Evolutionary conservation across 23 red algal genomes (phyloP).

Genomic region (Gracilaria domingensis): DNA sequence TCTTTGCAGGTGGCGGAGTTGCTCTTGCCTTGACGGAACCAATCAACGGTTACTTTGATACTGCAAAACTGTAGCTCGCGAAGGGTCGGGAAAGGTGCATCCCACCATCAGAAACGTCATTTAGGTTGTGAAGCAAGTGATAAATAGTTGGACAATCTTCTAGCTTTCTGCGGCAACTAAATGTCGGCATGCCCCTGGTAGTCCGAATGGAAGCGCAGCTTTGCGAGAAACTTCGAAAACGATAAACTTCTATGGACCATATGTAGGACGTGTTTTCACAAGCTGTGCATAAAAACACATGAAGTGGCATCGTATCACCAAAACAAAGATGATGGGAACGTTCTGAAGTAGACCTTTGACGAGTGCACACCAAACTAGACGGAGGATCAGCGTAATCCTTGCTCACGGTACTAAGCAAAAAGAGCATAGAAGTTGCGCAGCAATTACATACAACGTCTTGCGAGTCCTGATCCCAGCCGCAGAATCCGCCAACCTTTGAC

Average conservation of each 20-base stretch:
- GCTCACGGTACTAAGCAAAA: constrained; percentile 6
- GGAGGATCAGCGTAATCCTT: background rate
- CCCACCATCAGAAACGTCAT: too few relatives aligned
- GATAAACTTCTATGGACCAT: too few relatives aligned
- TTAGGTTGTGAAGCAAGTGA: too few relatives aligned
- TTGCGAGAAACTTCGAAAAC: too few relatives aligned
- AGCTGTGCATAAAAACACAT: background rate
- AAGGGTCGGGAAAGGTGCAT: too few relatives aligned
- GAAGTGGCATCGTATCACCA: background rate
- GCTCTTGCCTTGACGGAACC: background rate
- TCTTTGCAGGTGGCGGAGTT: background rate
- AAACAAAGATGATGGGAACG: background rate
- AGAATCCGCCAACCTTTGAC: constrained; percentile 11
- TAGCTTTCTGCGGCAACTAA: too few relatives aligned
- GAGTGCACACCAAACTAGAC: background rate
- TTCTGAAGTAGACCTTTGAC: background rate
- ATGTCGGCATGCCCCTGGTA: too few relatives aligned
- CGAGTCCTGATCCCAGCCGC: background rate
- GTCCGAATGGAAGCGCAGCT: too few relatives aligned
- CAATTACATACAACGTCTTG: background rate
- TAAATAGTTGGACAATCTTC: too few relatives aligned
- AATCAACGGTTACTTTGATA: background rate
- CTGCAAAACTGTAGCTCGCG: background rate
- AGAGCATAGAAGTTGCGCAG: background rate
- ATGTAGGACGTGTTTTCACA: background rate